Conservation (phyloP, 805 yeast species). For the Ascoidea rubescens region DNA sequence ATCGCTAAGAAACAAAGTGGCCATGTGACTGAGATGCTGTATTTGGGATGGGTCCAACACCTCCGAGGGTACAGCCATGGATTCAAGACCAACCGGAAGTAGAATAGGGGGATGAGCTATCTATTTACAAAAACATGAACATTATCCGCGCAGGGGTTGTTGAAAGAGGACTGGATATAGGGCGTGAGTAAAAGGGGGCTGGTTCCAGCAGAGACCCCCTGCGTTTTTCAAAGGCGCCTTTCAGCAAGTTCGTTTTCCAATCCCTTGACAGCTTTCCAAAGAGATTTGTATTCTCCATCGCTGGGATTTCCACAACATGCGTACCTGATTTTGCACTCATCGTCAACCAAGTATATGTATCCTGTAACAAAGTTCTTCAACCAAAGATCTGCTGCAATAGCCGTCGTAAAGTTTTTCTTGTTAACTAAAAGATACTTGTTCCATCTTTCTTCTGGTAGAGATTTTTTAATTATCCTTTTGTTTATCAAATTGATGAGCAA, state of each 20-base stretch:
- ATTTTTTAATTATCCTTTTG: constrained; percentile 26
- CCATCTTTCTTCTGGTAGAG: constrained; percentile 34
- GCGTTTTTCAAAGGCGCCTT: neutral
- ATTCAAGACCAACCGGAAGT: too few relatives aligned
- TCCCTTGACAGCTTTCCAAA: constrained; percentile 57
- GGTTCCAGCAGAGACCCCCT: too few relatives aligned
- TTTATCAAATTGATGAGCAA: constrained; percentile 41
- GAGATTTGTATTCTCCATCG: constrained; percentile 43
- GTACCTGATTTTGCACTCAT: constrained; percentile 72
- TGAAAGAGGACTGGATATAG: too few relatives aligned
- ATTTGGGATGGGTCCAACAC: too few relatives aligned
- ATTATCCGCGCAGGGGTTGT: too few relatives aligned
- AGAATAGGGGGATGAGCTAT: too few relatives aligned
- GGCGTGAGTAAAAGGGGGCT: too few relatives aligned
- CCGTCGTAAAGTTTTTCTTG: constrained; percentile 41
- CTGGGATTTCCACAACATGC: constrained; percentile 74
- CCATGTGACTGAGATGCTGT: too few relatives aligned
- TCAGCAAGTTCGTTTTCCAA: constrained; percentile 31
- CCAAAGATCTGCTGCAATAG: constrained; percentile 40
- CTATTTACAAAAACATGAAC: too few relatives aligned
- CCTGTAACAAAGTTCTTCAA: constrained; percentile 75
- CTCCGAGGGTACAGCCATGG: too few relatives aligned
- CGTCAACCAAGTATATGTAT: constrained; percentile 67
- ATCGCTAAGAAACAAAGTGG: too few relatives aligned
- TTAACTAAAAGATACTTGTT: constrained; percentile 51